Percentiles rank a stretch among this genome's conserved stretches.
Evolutionary conservation across 495 filamentous ascomycete species (phyloP).

Genomic region (Hyaloscypha bicolor): DNA sequence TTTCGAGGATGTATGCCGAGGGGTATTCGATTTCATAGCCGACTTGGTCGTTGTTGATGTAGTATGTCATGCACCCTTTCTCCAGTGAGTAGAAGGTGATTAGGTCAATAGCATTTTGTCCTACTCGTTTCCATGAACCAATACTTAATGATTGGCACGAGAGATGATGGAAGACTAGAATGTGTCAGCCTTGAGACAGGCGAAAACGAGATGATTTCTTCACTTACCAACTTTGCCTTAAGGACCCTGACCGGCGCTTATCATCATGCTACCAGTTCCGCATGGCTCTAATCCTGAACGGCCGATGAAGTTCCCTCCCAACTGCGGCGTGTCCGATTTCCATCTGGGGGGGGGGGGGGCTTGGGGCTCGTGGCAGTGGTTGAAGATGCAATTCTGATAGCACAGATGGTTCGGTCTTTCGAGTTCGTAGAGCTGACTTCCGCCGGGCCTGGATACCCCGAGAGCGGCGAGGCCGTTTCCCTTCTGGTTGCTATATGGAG

Average conservation of each 20-base stretch:
- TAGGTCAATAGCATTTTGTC: constrained; percentile 98
- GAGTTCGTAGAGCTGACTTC: no score
- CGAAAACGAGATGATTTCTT: no score
- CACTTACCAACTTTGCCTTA: constrained; percentile 94
- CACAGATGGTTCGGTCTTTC: no score
- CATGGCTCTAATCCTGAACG: constrained; percentile 66
- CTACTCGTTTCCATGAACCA: constrained; percentile 91
- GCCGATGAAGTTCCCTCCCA: constrained; percentile 73
- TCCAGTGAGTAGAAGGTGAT: constrained; percentile 98
- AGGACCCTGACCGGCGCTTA: constrained; percentile 72
- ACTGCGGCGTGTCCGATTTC: no score
- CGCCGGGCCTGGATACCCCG: no score
- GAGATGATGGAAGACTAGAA: constrained; percentile 88
- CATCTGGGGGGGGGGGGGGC: no score
- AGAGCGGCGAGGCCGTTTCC: no score
- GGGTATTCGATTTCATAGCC: constrained; percentile 99
- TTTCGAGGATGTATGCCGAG: constrained; percentile 89
- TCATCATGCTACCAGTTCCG: constrained; percentile 62
- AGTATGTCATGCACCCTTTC: constrained; percentile 97
- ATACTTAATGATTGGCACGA: constrained; percentile 91
- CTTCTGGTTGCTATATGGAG: no score
- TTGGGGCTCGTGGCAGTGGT: no score
- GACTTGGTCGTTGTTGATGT: constrained; percentile 98
- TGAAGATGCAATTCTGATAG: no score
- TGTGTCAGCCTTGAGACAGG: constrained; percentile 21